A percentile compares a stretch with the other conserved stretches of the same genome.
Conservation (phyloP, 2,329 filamentous ascomycete genomes). For the Trichoderma aggressivum region DNA sequence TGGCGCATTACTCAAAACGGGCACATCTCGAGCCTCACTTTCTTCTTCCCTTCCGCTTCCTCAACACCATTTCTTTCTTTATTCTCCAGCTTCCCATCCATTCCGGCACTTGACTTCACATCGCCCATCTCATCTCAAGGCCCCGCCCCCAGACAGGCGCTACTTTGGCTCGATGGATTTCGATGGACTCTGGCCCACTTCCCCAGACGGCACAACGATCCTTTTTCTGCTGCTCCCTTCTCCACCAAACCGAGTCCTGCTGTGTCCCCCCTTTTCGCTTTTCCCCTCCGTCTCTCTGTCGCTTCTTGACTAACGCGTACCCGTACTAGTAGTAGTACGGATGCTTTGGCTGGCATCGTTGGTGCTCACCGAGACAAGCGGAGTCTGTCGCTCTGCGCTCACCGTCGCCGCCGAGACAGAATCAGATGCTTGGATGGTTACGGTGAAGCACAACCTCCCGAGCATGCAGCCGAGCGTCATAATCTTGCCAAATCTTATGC, state of each 20-base stretch:
- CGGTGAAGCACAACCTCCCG: neutral
- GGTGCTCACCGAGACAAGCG: neutral
- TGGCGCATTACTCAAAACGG: slow-evolving; percentile 1
- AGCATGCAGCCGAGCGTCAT: no score
- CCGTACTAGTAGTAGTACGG: neutral
- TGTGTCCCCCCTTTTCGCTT: neutral
- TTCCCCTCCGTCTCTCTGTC: neutral
- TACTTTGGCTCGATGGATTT: neutral
- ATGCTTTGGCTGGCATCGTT: neutral
- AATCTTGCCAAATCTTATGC: neutral
- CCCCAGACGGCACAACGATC: slow-evolving; percentile 22
- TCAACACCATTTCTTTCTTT: neutral
- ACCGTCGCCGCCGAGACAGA: neutral
- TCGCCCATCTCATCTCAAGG: neutral
- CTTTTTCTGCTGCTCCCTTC: neutral
- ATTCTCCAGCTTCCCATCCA: neutral
- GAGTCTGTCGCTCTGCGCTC: neutral
- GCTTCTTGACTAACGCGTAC: neutral
- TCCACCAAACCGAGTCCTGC: neutral
- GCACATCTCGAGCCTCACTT: neutral
- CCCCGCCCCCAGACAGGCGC: slow-evolving; percentile 19
- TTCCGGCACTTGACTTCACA: neutral
- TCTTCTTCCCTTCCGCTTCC: neutral
- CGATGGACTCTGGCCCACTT: slow-evolving; percentile 17
- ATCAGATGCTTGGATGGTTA: neutral